Evolutionary conservation across 2,329 filamentous ascomycete genomes (phyloP), one percentile per base, ranked within the genome.

Genomic region (Monilinia polystroma): DNA sequence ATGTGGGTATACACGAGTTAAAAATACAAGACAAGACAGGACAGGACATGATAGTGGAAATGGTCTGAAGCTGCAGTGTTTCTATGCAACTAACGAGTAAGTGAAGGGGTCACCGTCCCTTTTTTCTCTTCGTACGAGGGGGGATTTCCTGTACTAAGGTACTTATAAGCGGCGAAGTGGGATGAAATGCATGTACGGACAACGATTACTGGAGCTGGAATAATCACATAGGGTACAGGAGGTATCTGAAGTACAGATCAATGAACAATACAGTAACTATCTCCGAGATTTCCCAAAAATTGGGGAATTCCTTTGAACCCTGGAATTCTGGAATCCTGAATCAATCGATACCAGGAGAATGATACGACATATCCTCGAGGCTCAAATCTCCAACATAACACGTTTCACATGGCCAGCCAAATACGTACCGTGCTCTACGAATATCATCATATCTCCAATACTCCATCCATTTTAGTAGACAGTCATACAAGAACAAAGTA

Each of bases 61-160:
- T 60, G 29, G 43, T 45, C 57, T 64, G 62, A 41, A 64, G 62
- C 38, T 56, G 51, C 52, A 57, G 38, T 23, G 45, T 29, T 14
- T 43, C 55, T 14, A 51, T 51, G 64, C 45, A 66, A n/a, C 56
- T 66, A 66, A 43, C 64, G 55, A 62, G 64, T 62, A 66, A 66
- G 55, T 55, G 55, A 60, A 60, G 49, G 56, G 55, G 26, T n/a
- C 14, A 20, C 56, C 12, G 38, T 47, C 20, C 32, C 38, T 56
- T 14, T 43, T 41, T 43, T 58, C 57, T 32, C 45, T 26, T 59
- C 29, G 57, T 47, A 32, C 49, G 49, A 62, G 20, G 11, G 45
- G n/a, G 23, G 32, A 35, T 18, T 35, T 18, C 54, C 32, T 59
- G 11, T 49, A 35, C 32, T 5, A 35, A 35, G 32, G 32, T 35